A percentile compares a stretch with the other conserved stretches of the same genome.
Evolutionary conservation across 441 rosid genomes (phyloP).

Genomic region (Macaranga tanarius): DNA sequence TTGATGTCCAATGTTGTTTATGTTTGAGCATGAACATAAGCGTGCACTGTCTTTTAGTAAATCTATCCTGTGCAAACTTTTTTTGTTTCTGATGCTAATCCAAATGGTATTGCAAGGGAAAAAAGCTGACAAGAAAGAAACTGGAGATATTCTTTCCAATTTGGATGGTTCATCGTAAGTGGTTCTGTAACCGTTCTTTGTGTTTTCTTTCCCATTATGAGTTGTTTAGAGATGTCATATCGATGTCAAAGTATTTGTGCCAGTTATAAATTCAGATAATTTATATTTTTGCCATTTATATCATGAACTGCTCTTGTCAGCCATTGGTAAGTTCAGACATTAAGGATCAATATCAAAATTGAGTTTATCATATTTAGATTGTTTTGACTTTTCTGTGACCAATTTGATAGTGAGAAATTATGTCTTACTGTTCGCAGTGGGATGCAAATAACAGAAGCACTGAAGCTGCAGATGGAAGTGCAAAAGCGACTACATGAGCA

Average conservation of each 20-base stretch:
- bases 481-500: conserved; percentile 94
- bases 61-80: conserved; percentile 6
- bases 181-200: conserved; percentile 21
- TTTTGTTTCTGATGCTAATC: conserved; percentile 18
- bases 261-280: conserved; percentile 2
- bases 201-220: conserved; percentile 2
- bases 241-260: conserved; percentile 2
- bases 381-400: conserved; percentile 19
- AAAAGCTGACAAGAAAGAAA: conserved; percentile 86
- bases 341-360: conserved; percentile 1
- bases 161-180: conserved; percentile 96
- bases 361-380: not conserved
- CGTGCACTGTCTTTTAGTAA: not conserved
- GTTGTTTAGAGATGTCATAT: conserved; percentile 2
- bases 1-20: conserved; percentile 22
- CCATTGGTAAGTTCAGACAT: not conserved
- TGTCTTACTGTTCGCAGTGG: conserved; percentile 54
- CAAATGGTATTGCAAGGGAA: conserved; percentile 56
- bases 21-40: conserved; percentile 2
- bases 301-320: not conserved
- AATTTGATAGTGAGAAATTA: conserved; percentile 2
- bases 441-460: conserved; percentile 96
- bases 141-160: conserved; percentile 81
- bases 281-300: not conserved
- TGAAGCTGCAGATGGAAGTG: conserved; percentile 97